Evolutionary conservation across 768 basidiomycete genomes (phyloP), one percentile per base, ranked within the genome.

Genomic region (Albatrellus ellisii): DNA sequence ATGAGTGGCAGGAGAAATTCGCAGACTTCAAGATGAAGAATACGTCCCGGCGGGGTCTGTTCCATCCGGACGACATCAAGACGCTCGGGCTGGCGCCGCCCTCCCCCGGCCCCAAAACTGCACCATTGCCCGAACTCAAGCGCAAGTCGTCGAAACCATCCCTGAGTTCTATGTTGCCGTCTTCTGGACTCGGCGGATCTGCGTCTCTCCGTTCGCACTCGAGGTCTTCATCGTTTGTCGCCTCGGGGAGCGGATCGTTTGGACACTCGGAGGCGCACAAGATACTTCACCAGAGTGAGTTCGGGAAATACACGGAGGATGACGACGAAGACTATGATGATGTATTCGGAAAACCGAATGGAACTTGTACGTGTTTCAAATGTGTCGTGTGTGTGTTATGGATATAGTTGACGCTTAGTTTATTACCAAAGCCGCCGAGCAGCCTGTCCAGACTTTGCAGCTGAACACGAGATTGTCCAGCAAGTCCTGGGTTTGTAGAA

Each of bases 301-400:
- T 94, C 48, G 73, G 72, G 17, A 90, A 89, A 56, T 95, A 94
- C 58, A 66, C 85, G 5, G 90, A 94, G 60, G 77, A 76, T 7
- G 87, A 95, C 21, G 85, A 76, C 4, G 80, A 97, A 54, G 89
- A 97, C 56, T 98, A 95, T 53, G 89, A 94, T 36, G 94, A 95
- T 57, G 79, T 97, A 8, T 94, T 98, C 59, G 89, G 75, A 45
- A 87, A 85, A 59, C 69, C 67, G 15, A 81, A 72, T 47, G 73
- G 75, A 20, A 67, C 70, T 9, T 65, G 85, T 84, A 47, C 59
- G 81, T 65, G n/a, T 0, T 12, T 20, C 47, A 43, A 10, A 26
- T 17, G 39, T n/a, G 27, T 37, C 7, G 41, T 22, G 26, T 44
- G 34, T 17, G 32, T 34, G 43, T 26, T 47, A 15, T 28, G 27